A percentile compares a stretch with the other conserved stretches of the same genome.
phyloP scores from a whole-genome alignment of 495 filamentous ascomycete species.

The Annulohypoxylon bovei region DNA sequence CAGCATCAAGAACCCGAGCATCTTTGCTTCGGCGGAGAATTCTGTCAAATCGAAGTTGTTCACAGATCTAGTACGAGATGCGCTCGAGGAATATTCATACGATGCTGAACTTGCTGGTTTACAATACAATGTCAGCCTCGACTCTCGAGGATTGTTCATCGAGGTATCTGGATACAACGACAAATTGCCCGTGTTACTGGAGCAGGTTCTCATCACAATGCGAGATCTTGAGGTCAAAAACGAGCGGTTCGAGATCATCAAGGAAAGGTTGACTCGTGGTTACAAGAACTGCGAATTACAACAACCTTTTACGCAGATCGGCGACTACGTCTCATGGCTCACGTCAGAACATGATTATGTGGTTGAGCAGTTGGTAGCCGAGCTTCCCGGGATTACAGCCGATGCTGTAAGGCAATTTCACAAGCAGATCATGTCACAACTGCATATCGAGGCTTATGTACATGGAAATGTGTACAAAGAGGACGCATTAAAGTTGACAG shows the following conservation, averaged over 20 bases:
- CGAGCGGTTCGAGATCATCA: conserved; percentile 90
- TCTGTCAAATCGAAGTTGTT: conserved; percentile 82
- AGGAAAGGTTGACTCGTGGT: conserved; percentile 79
- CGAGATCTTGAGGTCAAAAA: conserved; percentile 81
- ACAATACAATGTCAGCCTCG: conserved; percentile 78
- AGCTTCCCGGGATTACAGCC: conserved; percentile 76
- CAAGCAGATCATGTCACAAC: conserved; percentile 80
- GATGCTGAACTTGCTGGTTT: conserved; percentile 94
- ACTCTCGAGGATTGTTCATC: conserved; percentile 77
- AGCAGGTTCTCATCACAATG: conserved; percentile 90
- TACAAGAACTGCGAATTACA: conserved; percentile 88
- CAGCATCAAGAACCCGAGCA: conserved; percentile 79
- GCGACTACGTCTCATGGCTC: conserved; percentile 84
- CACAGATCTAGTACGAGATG: conserved; percentile 87
- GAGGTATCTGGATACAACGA: conserved; percentile 93
- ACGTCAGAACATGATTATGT: conserved; percentile 79
- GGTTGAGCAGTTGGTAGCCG: conserved; percentile 81
- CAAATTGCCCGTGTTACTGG: conserved; percentile 89
- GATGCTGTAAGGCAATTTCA: conserved; percentile 81
- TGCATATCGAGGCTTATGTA: conserved; percentile 86
- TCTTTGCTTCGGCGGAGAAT: conserved; percentile 79
- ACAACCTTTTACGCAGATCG: conserved; percentile 89
- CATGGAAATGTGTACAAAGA: conserved; percentile 98
- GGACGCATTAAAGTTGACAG: conserved; percentile 86
- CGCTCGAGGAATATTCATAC: conserved; percentile 93